Evolutionary conservation across 495 filamentous ascomycete genomes (phyloP).

Genomic region (Terfezia boudieri): DNA sequence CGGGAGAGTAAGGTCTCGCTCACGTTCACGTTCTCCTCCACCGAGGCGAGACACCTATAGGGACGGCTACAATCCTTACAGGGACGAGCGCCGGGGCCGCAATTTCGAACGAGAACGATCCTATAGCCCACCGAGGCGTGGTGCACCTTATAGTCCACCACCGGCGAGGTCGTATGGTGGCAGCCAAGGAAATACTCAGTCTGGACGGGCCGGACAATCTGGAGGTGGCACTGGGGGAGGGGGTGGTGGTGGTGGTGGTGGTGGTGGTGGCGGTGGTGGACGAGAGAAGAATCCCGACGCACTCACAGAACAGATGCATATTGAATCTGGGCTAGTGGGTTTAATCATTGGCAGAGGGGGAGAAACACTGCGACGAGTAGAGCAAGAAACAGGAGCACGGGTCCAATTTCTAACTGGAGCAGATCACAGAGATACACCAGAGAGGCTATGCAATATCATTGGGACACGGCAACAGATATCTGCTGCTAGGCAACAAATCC

Average conservation of each 20-base stretch:
- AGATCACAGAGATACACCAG: conserved; percentile 31
- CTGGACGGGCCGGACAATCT: not conserved
- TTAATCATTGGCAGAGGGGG: conserved; percentile 67
- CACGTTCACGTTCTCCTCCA: conserved; percentile 45
- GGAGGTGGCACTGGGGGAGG: not conserved
- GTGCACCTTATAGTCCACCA: conserved; percentile 18
- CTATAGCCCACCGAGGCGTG: conserved; percentile 28
- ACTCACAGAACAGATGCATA: conserved; percentile 39
- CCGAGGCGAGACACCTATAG: conserved; percentile 24
- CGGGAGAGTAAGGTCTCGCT: conserved; percentile 31
- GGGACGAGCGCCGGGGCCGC: conserved; percentile 48
- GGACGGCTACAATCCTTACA: conserved; percentile 32
- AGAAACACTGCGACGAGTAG: conserved; percentile 58
- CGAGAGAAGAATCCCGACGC: conserved; percentile 40
- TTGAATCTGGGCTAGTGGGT: conserved; percentile 57
- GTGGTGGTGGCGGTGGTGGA: conserved; percentile 19
- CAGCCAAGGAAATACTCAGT: not conserved
- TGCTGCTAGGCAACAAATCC: conserved; percentile 50
- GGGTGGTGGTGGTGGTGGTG: conserved; percentile 2
- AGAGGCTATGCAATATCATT: conserved; percentile 54
- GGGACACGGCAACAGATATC: conserved; percentile 41
- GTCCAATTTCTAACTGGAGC: conserved; percentile 64
- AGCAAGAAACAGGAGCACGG: conserved; percentile 46
- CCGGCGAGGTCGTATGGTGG: conserved; percentile 18
- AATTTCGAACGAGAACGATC: conserved; percentile 41